Base-by-base conservation (phyloP, 495 filamentous ascomycete species). In the Collariella sp. region DNA sequence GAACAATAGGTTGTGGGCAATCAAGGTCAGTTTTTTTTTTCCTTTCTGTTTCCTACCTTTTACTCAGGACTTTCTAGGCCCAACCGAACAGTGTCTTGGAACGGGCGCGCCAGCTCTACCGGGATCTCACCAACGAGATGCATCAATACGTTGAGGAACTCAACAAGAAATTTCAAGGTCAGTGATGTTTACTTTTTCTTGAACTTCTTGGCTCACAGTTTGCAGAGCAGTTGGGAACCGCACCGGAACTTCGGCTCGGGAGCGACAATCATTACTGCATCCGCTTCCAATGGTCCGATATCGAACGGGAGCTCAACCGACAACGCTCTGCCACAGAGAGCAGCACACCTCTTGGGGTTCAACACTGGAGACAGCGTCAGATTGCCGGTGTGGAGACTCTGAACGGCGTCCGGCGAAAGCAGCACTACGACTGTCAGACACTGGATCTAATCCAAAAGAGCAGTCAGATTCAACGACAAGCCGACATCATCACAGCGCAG, bases 1-100 rank as follows among this genome's bases (percentile, higher is more conserved):
- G 47, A 94, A 96, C 60, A 94, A 98, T 67, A 77, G 93, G 45
- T 89, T 88, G 12, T 96, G 95, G 70, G 93, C 93, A 48, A 82
- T 98, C 35, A 93, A 86, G 75, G 88, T 89, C 60, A 54, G 58
- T 60, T 7, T 29, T 9, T 12, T 4, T 20, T 26, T 31, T 31
- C 19, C 29, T 23, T 6, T 9, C 11, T 2, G 12, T 9, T 12
- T 42, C 36, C 0, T 1, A 24, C 34, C 19, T 1, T n/a, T 3
- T 47, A 36, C 48, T 48, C 2, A 49, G 13, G 16, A 6, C 11
- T 15, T 20, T 19, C 16, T 59, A 91, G 86, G 83, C 88, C 50
- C 88, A 87, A 9, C 82, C 93, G 18, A 89, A 91, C 62, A 88
- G 87, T 24, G 77, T 96, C 3, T 78, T 97, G 15, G 90, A 96